Percentiles rank a stretch among this genome's conserved stretches.
Conservation (phyloP, 768 basidiomycete genomes). For the Myochromella boudieri region DNA sequence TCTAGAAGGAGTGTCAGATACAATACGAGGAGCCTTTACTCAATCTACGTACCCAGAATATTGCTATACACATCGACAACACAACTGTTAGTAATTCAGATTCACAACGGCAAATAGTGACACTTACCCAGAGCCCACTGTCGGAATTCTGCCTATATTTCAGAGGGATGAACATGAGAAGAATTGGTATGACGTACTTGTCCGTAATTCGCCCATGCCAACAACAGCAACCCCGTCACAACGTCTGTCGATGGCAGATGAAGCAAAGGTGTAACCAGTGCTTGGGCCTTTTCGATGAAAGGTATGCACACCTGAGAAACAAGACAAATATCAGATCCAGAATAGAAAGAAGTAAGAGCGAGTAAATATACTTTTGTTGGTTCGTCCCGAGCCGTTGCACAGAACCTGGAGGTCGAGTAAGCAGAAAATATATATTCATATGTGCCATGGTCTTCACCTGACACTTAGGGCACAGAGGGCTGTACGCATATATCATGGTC, state of each 20-base stretch:
- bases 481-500: background rate
- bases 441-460: slow-evolving; percentile 1
- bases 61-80: slow-evolving; percentile 7
- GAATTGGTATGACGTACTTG: slow-evolving; percentile 5
- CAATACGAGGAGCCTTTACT: background rate
- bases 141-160: slow-evolving; percentile 15
- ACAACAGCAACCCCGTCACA: slow-evolving; percentile 15
- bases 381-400: slow-evolving; percentile 14
- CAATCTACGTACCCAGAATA: slow-evolving; percentile 17
- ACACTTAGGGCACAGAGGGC: slow-evolving; percentile 15
- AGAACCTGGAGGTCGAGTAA: slow-evolving; percentile 6
- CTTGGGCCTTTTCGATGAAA: slow-evolving; percentile 17
- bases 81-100: background rate
- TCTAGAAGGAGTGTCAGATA: slow-evolving; percentile 6
- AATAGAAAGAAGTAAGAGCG: too few species aligned
- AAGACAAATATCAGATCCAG: too few species aligned
- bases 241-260: slow-evolving; percentile 17
- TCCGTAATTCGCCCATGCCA: slow-evolving; percentile 17
- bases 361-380: slow-evolving; percentile 13
- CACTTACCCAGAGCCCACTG: slow-evolving; percentile 18
- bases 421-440: background rate
- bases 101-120: background rate
- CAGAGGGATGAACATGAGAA: background rate
- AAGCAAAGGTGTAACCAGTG: slow-evolving; percentile 14
- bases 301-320: slow-evolving; percentile 17